Conservation (phyloP, 495 filamentous ascomycete species). For the Lophium mytilinum region DNA sequence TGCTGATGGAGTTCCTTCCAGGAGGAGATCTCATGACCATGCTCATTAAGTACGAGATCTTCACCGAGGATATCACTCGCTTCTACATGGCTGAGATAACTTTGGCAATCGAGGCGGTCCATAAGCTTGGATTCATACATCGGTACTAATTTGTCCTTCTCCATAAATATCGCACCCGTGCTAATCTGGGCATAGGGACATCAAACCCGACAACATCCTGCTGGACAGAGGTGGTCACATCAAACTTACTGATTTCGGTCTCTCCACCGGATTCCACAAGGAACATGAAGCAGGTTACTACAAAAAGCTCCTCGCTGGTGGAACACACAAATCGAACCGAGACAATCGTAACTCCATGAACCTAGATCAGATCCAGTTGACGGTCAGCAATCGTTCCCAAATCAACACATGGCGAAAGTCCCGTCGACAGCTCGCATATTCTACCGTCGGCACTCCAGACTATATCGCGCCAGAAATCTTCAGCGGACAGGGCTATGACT, state of each 20-base stretch:
- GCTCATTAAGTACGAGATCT: constrained; percentile 99
- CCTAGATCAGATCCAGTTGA: constrained; percentile 95
- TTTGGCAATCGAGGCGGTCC: constrained; percentile 93
- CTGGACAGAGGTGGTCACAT: constrained; percentile 93
- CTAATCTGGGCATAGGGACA: constrained; percentile 56
- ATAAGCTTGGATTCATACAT: constrained; percentile 97
- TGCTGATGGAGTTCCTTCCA: constrained; percentile 98
- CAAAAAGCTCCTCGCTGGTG: constrained; percentile 70
- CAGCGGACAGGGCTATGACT: constrained; percentile 87
- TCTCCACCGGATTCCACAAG: constrained; percentile 96
- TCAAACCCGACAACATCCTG: constrained; percentile 98
- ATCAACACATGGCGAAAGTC: constrained; percentile 99
- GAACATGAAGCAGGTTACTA: constrained; percentile 98
- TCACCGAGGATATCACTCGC: constrained; percentile 94
- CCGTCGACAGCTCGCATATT: constrained; percentile 89
- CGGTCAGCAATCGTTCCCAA: constrained; percentile 89
- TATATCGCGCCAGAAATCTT: constrained; percentile 99
- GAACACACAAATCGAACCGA: constrained; percentile 59
- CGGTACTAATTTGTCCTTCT: constrained; percentile 50
- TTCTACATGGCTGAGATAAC: constrained; percentile 99
- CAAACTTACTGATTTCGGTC: constrained; percentile 96
- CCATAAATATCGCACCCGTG: background rate
- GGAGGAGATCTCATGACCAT: constrained; percentile 99
- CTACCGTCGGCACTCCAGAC: constrained; percentile 94
- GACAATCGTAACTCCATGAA: constrained; percentile 85